Base-by-base conservation (phyloP, 768 basidiomycete species). In the Harrya chromipes region DNA sequence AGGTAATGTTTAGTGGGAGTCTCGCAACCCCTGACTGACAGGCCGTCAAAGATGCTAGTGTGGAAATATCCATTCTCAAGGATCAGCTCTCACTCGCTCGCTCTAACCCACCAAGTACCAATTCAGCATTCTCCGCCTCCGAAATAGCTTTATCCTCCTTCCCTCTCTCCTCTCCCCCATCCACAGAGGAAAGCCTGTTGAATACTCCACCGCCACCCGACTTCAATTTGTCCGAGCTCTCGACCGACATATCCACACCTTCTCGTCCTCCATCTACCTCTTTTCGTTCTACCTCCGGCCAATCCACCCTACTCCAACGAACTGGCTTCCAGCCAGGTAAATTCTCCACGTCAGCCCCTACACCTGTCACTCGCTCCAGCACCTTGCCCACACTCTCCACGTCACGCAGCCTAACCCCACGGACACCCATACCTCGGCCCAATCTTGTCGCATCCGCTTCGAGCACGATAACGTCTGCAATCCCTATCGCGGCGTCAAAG, bases 31-130 rank as follows among this genome's bases (percentile, higher is more conserved):
- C 38, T 27, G 27, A 14, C 46, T 60, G 16, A 69, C 52, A 63
- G 41, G 49, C 40, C 40, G 39, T 40, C 41, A 27, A 58, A 95
- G 94, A 95, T 72, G 82, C 90, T 46, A 87, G 83, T 53, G 85
- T 84, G 43, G 94, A 97, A 68, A 79, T 92, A 23, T 79, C 83
- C 17, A 88, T 94, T 46, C 73, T 95, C 49, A 85, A 81, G 66
- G 87, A 93, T 57, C 89, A 90, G 58, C 65, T 91, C 17, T 64
- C 73, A 39, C 62, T 71, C 21, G 69, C 71, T 36, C 71, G 66
- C 16, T 58, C 65, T 48, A 62, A 63, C 45, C 60, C 71, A 46
- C 54, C 64, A 27, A 60, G 60, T 21, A 49, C 70, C 53, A 47
- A 52, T 24, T 50, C 62, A n/a, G 55, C 61, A 49, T 56, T 54